Evolutionary conservation across 495 filamentous ascomycete genomes (phyloP).

Genomic region (Penicillium alfredii): DNA sequence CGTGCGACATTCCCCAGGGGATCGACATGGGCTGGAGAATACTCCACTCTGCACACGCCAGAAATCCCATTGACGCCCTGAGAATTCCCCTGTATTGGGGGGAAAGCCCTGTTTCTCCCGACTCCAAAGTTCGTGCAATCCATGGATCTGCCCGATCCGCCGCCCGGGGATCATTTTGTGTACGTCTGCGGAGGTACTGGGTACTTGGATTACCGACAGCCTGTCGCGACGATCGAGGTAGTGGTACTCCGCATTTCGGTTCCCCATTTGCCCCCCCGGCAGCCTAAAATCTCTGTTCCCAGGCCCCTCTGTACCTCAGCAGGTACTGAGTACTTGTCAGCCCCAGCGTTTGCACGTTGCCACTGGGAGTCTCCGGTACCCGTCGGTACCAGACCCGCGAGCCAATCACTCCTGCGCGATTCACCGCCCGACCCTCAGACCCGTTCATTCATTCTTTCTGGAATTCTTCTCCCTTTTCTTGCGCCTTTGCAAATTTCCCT

Average conservation of each 20-base stretch:
- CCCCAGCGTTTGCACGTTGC: not conserved
- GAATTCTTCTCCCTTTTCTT: slow-evolving; percentile 19
- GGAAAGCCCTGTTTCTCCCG: too few species aligned
- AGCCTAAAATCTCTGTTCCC: slow-evolving; percentile 10
- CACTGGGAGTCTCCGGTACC: not conserved
- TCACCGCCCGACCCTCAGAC: slow-evolving; percentile 26
- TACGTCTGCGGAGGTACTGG: slow-evolving; percentile 6
- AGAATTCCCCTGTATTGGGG: too few species aligned
- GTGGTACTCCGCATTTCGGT: slow-evolving; percentile 14
- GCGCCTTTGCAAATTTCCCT: too few species aligned
- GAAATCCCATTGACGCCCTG: too few species aligned
- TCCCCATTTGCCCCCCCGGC: slow-evolving; percentile 17
- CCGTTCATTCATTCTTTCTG: slow-evolving; percentile 12
- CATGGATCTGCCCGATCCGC: slow-evolving; percentile 17
- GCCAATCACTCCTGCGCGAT: slow-evolving; percentile 17
- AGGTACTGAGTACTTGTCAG: slow-evolving; percentile 6
- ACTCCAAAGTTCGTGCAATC: too few species aligned
- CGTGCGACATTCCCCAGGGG: not conserved
- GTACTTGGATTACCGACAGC: slow-evolving; percentile 10
- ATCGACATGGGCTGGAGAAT: too few species aligned
- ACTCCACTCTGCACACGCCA: too few species aligned
- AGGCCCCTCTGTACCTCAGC: not conserved
- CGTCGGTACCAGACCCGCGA: not conserved
- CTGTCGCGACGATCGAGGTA: slow-evolving; percentile 6
- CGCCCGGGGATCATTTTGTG: slow-evolving; percentile 8